Evolutionary conservation across 768 basidiomycete genomes (phyloP).

Genomic region (Suillus weaverae): DNA sequence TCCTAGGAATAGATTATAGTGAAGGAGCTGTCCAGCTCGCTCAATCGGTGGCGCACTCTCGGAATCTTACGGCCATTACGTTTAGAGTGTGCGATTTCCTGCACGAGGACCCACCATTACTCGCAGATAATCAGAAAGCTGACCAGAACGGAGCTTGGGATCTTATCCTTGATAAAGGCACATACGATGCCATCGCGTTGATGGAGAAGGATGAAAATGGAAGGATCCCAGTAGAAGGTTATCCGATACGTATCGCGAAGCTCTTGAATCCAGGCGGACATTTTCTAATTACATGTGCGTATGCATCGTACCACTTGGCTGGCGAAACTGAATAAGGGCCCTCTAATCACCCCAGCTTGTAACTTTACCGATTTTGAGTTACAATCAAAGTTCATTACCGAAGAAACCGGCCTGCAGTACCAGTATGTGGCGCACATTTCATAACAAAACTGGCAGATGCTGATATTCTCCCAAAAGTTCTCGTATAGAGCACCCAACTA

Average conservation of each 20-base stretch:
- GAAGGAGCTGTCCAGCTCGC: constrained; percentile 67
- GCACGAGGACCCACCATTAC: constrained; percentile 44
- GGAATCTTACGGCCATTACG: constrained; percentile 41
- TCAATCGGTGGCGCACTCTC: constrained; percentile 49
- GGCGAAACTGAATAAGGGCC: constrained; percentile 1
- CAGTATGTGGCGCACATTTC: constrained; percentile 47
- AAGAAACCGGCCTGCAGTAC: constrained; percentile 53
- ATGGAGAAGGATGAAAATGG: constrained; percentile 58
- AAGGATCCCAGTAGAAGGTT: constrained; percentile 51
- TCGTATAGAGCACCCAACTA: constrained; percentile 68
- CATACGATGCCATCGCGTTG: constrained; percentile 82
- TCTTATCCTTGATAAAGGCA: constrained; percentile 83
- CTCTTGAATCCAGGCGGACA: constrained; percentile 65
- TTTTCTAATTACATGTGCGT: constrained; percentile 81
- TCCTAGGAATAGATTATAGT: constrained; percentile 80
- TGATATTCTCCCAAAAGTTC: constrained; percentile 47
- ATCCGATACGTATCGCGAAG: constrained; percentile 55
- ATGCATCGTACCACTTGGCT: neutral
- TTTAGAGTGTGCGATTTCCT: constrained; percentile 71
- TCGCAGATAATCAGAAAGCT: constrained; percentile 14
- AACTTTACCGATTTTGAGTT: constrained; percentile 85
- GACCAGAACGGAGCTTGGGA: constrained; percentile 52
- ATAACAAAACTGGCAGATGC: neutral
- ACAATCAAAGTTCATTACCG: constrained; percentile 47
- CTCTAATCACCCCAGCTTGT: constrained; percentile 49